Percentiles rank a stretch among this genome's conserved stretches.
Evolutionary conservation across 768 basidiomycete genomes (phyloP).

Genomic region (Mycena sanguinolenta): DNA sequence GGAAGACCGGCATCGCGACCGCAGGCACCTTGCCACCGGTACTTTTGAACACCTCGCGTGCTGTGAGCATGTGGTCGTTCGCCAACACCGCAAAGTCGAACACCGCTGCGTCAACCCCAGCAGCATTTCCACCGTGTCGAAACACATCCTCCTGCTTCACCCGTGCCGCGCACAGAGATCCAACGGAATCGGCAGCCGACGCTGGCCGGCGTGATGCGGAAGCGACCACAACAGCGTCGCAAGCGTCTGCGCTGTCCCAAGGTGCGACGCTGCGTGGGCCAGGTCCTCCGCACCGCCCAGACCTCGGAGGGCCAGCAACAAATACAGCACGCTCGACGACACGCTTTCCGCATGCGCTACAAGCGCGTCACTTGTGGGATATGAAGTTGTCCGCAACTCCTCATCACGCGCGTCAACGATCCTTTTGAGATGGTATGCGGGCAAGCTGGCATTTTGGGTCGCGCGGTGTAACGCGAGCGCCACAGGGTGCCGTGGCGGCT

Average conservation of each 20-base stretch:
- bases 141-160: slow-evolving; percentile 88
- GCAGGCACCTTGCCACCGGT: slow-evolving; percentile 65
- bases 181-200: slow-evolving; percentile 82
- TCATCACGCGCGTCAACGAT: slow-evolving; percentile 87
- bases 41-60: slow-evolving; percentile 75
- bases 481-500: slow-evolving; percentile 84
- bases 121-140: slow-evolving; percentile 64
- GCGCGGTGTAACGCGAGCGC: slow-evolving; percentile 78
- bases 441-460: slow-evolving; percentile 62
- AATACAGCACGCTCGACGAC: slow-evolving; percentile 82
- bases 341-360: slow-evolving; percentile 85
- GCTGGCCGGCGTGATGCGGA: slow-evolving; percentile 80
- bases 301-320: slow-evolving; percentile 76
- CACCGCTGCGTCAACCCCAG: slow-evolving; percentile 81
- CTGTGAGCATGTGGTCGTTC: slow-evolving; percentile 84
- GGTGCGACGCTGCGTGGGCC: slow-evolving; percentile 85
- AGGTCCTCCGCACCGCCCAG: slow-evolving; percentile 66
- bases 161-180: slow-evolving; percentile 84
- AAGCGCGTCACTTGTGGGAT: slow-evolving; percentile 77
- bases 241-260: slow-evolving; percentile 82
- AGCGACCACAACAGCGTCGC: slow-evolving; percentile 80
- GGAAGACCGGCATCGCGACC: slow-evolving; percentile 78
- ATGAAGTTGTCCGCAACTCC: slow-evolving; percentile 73
- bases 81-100: slow-evolving; percentile 87
- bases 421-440: slow-evolving; percentile 83